These are phyloP conservation scores for Geranium incanum DNA, from an alignment of 441 rosid species.

Conservation along the genomic window DNA sequence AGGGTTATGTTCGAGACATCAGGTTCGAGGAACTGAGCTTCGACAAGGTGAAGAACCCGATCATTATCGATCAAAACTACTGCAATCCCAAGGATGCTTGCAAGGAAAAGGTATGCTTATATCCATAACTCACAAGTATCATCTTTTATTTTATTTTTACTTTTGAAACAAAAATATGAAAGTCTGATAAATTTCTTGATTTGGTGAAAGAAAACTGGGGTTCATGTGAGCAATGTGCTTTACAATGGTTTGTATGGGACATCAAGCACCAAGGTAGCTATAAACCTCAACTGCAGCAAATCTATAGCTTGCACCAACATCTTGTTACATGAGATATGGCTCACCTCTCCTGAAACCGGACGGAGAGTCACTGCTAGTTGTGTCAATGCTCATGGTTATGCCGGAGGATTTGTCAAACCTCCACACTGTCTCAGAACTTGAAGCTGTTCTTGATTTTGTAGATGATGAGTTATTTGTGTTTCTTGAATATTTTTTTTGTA, in stretches of 20 bases:
- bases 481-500: no score
- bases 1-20: conserved; percentile 31
- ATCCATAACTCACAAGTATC: no score
- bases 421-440: conserved; percentile 18
- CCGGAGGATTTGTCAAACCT: conserved; percentile 18
- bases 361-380: conserved; percentile 21
- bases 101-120: conserved; percentile 19
- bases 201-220: conserved; percentile 25
- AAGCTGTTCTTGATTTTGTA: neutral
- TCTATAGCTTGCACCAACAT: conserved; percentile 32
- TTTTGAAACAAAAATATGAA: no score
- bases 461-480: no score
- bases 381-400: conserved; percentile 29
- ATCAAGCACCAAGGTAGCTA: conserved; percentile 33
- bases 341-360: conserved; percentile 17
- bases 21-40: conserved; percentile 31
- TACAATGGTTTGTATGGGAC: conserved; percentile 36
- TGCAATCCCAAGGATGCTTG: conserved; percentile 21
- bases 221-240: conserved; percentile 33
- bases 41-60: conserved; percentile 35
- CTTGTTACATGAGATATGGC: conserved; percentile 21
- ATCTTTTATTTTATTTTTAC: no score
- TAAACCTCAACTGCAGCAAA: conserved; percentile 39
- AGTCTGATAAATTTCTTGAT: no score
- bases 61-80: conserved; percentile 45